phyloP scores from a whole-genome alignment of 768 basidiomycete species.

The Trametes punicea region DNA sequence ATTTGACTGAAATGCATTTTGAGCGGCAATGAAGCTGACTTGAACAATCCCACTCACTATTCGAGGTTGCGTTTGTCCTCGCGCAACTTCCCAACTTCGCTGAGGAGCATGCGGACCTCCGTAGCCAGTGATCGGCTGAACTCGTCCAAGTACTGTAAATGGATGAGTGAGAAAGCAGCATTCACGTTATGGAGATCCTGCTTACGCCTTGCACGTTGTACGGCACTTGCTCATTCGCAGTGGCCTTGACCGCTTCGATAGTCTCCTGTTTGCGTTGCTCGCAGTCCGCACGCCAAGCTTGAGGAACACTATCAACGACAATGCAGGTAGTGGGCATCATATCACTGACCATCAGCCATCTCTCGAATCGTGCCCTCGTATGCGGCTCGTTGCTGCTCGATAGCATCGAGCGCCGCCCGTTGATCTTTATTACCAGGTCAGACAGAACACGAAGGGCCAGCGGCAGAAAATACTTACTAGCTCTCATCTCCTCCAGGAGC shows the following conservation, averaged over 20 bases:
- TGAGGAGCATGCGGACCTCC: conserved; percentile 80
- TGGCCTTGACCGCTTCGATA: conserved; percentile 62
- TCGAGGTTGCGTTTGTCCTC: conserved; percentile 76
- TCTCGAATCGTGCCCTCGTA: conserved; percentile 19
- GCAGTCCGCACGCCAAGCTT: conserved; percentile 56
- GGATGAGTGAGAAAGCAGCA: conserved; percentile 1
- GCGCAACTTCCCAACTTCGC: conserved; percentile 79
- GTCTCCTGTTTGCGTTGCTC: conserved; percentile 62
- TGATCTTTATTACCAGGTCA: conserved; percentile 4
- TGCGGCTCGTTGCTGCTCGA: conserved; percentile 11
- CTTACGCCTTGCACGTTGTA: conserved; percentile 83
- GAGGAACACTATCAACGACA: neutral
- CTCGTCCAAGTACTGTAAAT: conserved; percentile 72
- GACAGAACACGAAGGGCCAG: neutral
- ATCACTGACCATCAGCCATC: conserved; percentile 22
- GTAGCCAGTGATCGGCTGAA: conserved; percentile 81
- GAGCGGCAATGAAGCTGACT: neutral
- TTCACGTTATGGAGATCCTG: conserved; percentile 3
- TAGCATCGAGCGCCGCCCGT: conserved; percentile 17
- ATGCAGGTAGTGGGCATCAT: neutral
- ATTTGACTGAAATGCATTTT: conserved; percentile 54
- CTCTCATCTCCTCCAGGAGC: conserved; percentile 43
- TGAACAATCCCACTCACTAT: conserved; percentile 52
- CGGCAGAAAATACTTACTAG: conserved; percentile 39
- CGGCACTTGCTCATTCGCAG: conserved; percentile 72